These are phyloP conservation scores for Anthracocystis panici-leucophaei DNA, from an alignment of 1,284 basidiomycete species.

Conservation along the genomic window DNA sequence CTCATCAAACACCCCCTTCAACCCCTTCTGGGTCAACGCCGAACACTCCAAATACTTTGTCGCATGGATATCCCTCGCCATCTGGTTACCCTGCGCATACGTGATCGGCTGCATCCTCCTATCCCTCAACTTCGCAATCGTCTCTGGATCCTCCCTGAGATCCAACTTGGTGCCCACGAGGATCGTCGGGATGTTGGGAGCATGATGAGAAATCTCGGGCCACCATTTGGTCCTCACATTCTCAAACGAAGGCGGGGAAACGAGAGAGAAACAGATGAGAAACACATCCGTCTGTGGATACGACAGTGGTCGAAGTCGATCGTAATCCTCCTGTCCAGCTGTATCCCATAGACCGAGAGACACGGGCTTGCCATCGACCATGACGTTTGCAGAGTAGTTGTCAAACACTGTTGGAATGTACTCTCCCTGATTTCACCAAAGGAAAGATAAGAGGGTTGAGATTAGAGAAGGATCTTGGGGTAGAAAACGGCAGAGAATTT, in stretches of 20 bases:
- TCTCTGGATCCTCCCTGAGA: slow-evolving; percentile 91
- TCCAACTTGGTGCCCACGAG: slow-evolving; percentile 98
- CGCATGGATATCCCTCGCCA: slow-evolving; percentile 93
- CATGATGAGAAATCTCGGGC: slow-evolving; percentile 79
- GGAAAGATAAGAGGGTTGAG: background rate
- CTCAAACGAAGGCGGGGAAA: slow-evolving; percentile 96
- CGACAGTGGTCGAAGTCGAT: slow-evolving; percentile 94
- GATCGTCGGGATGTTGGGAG: slow-evolving; percentile 89
- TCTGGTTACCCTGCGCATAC: slow-evolving; percentile 87
- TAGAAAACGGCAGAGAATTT: too few species aligned
- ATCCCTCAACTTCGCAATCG: slow-evolving; percentile 91
- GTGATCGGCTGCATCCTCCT: slow-evolving; percentile 93
- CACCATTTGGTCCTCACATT: slow-evolving; percentile 92
- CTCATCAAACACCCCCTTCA: slow-evolving; percentile 69
- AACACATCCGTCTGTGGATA: slow-evolving; percentile 99
- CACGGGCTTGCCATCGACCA: slow-evolving; percentile 98
- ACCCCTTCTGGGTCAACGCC: slow-evolving; percentile 92
- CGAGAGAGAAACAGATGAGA: slow-evolving; percentile 97
- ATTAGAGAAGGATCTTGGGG: too few species aligned
- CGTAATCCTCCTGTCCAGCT: slow-evolving; percentile 75
- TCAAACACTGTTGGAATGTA: slow-evolving; percentile 79
- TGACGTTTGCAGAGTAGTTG: slow-evolving; percentile 90
- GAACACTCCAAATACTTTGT: slow-evolving; percentile 94
- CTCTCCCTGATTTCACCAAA: slow-evolving; percentile 49
- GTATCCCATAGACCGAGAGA: slow-evolving; percentile 88